Conservation (phyloP, 2,329 filamentous ascomycete species). For the Trichocomaceae sp. region DNA sequence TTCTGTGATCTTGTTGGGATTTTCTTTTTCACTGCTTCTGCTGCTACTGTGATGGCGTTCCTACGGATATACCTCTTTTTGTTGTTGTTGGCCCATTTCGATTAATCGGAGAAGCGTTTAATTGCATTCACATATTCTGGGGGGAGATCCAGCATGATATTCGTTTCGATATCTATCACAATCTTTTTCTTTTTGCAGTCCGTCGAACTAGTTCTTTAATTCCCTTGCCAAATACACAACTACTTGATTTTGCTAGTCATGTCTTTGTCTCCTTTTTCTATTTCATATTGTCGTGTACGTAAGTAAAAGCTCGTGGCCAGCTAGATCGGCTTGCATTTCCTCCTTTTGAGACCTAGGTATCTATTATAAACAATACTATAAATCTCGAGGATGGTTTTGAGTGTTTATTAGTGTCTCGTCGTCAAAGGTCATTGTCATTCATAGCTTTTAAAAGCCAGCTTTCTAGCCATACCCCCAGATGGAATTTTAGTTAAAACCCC, state of each 20-base stretch:
- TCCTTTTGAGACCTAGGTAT: background rate
- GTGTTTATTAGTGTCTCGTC: background rate
- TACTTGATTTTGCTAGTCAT: background rate
- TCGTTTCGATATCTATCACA: background rate
- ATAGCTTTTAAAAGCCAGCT: background rate
- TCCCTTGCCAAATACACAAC: background rate
- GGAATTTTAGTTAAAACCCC: background rate
- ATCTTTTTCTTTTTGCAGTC: background rate
- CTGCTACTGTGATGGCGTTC: conserved; percentile 6
- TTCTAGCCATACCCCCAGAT: background rate
- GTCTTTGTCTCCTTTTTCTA: background rate
- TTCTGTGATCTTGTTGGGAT: conserved; percentile 21
- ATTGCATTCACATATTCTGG: conserved; percentile 4
- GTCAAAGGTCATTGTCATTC: background rate
- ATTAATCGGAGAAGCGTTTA: background rate
- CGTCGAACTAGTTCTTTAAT: background rate
- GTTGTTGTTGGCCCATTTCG: background rate
- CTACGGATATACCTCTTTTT: conserved; percentile 11
- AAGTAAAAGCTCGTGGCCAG: background rate
- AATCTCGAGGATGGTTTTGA: background rate
- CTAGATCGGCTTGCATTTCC: background rate
- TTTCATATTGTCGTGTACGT: background rate
- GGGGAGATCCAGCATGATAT: background rate
- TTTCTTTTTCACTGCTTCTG: background rate
- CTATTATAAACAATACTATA: background rate